A percentile compares a stretch with the other conserved stretches of the same genome.
Conservation (phyloP, 495 filamentous ascomycete species). For the Parathielavia hyrcaniae region DNA sequence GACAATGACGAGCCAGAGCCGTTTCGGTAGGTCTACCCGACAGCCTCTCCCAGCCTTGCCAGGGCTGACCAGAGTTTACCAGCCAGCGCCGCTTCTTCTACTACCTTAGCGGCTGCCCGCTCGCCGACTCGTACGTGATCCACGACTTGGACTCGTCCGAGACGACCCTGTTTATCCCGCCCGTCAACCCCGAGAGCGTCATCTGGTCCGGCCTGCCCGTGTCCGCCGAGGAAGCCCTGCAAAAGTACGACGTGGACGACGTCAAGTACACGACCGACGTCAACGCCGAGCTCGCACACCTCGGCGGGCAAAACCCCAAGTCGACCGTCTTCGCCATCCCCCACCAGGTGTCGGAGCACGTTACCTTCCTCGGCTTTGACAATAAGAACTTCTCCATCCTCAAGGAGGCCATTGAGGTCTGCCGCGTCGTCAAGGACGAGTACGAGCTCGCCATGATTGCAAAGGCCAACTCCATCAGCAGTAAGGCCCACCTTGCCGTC, state of each 20-base stretch:
- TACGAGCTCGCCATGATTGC: constrained; percentile 79
- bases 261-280: constrained; percentile 64
- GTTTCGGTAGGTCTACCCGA: constrained; percentile 56
- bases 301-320: constrained; percentile 40
- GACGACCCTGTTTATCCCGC: constrained; percentile 87
- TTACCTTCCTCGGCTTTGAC: constrained; percentile 59
- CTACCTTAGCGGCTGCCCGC: constrained; percentile 83
- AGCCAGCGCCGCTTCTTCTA: constrained; percentile 90
- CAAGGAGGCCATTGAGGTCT: constrained; percentile 70
- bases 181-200: constrained; percentile 80
- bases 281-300: constrained; percentile 53
- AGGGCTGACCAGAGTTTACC: constrained; percentile 20
- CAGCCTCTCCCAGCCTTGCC: not conserved
- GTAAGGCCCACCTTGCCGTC: constrained; percentile 66
- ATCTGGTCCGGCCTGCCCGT: constrained; percentile 92
- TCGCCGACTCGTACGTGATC: constrained; percentile 73
- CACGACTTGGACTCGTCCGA: constrained; percentile 68
- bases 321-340: constrained; percentile 62
- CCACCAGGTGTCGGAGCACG: constrained; percentile 58
- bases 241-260: constrained; percentile 76
- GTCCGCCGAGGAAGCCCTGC: constrained; percentile 61
- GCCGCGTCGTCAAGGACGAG: constrained; percentile 72
- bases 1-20: constrained; percentile 74
- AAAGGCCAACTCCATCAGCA: constrained; percentile 75
- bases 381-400: constrained; percentile 55